phyloP scores from a whole-genome alignment of 2,329 filamentous ascomycete genomes.

The Fusarium sp. region DNA sequence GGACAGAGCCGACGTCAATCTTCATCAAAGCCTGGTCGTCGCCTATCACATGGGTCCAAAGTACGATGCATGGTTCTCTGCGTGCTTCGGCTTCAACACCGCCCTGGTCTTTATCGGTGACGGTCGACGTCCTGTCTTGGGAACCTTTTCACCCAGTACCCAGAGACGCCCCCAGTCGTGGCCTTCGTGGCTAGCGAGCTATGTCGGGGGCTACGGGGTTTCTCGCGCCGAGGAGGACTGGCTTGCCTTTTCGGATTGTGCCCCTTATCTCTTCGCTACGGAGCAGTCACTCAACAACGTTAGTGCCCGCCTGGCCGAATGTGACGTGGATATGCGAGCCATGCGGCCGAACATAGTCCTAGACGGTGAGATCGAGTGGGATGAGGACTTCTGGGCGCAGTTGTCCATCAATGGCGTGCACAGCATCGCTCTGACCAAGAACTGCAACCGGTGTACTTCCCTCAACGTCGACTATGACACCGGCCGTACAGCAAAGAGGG shows the following conservation, averaged over 20 bases:
- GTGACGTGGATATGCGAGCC: constrained; percentile 70
- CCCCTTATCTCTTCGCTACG: constrained; percentile 79
- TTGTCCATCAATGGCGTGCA: constrained; percentile 55
- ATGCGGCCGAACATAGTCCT: constrained; percentile 81
- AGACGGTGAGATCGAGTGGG: constrained; percentile 68
- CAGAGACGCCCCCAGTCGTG: constrained; percentile 43
- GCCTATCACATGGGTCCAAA: constrained; percentile 71
- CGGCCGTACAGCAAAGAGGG: constrained; percentile 66
- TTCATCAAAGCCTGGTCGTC: constrained; percentile 68
- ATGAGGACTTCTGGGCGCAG: constrained; percentile 79
- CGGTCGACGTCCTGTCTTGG: constrained; percentile 69
- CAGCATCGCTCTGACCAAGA: constrained; percentile 70
- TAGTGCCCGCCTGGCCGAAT: constrained; percentile 62
- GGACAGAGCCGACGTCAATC: constrained; percentile 60
- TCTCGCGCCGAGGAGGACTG: constrained; percentile 50
- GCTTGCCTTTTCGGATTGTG: constrained; percentile 79
- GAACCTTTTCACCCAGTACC: constrained; percentile 59
- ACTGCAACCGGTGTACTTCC: constrained; percentile 75
- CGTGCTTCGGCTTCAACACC: constrained; percentile 70
- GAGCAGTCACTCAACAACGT: constrained; percentile 77
- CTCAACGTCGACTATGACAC: constrained; percentile 78
- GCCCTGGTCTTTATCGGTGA: constrained; percentile 73
- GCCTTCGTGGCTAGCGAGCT: constrained; percentile 49
- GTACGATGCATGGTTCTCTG: constrained; percentile 75
- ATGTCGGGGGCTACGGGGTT: constrained; percentile 37